Evolutionary conservation across 2,329 filamentous ascomycete species (phyloP), one percentile per base, ranked within the genome.

Genomic region (Cercospora berteroae): DNA sequence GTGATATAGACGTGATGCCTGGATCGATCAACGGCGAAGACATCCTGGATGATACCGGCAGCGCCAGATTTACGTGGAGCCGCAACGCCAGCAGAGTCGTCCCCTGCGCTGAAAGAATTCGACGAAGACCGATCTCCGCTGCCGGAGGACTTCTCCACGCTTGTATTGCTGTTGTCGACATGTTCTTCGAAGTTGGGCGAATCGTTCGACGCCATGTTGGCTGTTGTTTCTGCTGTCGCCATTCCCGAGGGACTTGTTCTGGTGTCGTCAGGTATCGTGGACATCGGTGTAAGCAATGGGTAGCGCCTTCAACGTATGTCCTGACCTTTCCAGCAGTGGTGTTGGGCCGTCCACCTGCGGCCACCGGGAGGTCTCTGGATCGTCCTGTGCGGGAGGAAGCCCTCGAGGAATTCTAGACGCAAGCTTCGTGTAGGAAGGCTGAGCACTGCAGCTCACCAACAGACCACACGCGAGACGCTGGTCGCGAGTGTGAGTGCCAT

Each of bases 1-100:
- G 80, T 71, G 18, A 83, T 77, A 63, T 82, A 79, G 65, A 71
- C 59, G 31, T 74, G 71, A 27, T 70, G 70, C 36, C 58, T 6
- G 8, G 42, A 48, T 20, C 56, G 39, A 55, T 65, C 56, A 10
- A 42, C 63, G 8, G 23, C 20, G 9, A 60, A 29, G 13, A 65
- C 5, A 4, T 52, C 9, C 20, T 27, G 56, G 31, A 58, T 29
- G 18, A 31, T 58, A 16, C 16, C 9, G 16, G 39, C 25, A 2
- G 20, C 9, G 18, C 60, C 12, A 39, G 29, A 8, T 57, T 20
- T 64, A 12, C 5, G 12, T n/a, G 29, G 31, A 36, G 20, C 5
- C 5, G 18, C 1, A 55, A n/a, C 48, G 16, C 5, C 23, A 8
- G 23, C 50, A 29, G 18, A 31, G 29, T 20, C 29, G n/a, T 44